Conservation (phyloP, 2,329 filamentous ascomycete genomes). For the Mycogone perniciosa region DNA sequence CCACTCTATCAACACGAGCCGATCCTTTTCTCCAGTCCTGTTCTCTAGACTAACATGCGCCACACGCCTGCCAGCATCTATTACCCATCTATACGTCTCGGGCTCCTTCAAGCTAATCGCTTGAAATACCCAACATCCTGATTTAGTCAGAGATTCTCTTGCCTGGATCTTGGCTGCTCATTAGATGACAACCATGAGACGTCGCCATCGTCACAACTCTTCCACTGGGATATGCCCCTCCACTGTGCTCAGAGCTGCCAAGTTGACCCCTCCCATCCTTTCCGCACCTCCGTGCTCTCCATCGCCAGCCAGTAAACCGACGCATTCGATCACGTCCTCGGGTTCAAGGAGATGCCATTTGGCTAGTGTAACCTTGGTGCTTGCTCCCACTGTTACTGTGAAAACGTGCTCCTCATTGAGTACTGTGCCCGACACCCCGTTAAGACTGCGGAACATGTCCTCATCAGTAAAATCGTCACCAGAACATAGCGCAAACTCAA, state of each 20-base stretch:
- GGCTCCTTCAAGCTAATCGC: neutral
- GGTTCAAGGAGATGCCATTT: conserved; percentile 88
- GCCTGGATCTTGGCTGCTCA: neutral
- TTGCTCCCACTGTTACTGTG: conserved; percentile 85
- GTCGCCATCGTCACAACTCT: conserved; percentile 10
- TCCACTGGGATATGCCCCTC: conserved; percentile 44
- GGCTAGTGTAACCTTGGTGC: conserved; percentile 85
- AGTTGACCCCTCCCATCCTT: conserved; percentile 46
- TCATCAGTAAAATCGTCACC: conserved; percentile 98
- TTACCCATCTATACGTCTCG: neutral
- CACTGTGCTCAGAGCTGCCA: conserved; percentile 47
- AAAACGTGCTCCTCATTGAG: conserved; percentile 63
- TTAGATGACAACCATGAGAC: neutral
- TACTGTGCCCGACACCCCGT: conserved; percentile 48
- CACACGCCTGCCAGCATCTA: neutral
- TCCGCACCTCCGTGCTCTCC: conserved; percentile 32
- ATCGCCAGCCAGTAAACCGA: conserved; percentile 49
- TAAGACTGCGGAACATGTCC: conserved; percentile 87
- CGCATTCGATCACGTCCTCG: conserved; percentile 71
- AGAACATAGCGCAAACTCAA: conserved; percentile 84
- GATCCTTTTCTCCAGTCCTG: neutral
- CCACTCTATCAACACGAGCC: neutral
- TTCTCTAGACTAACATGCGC: neutral
- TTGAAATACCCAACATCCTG: neutral
- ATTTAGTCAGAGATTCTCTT: neutral